Base-by-base conservation (phyloP, 495 filamentous ascomycete genomes). In the Podospora pseudopauciseta region DNA sequence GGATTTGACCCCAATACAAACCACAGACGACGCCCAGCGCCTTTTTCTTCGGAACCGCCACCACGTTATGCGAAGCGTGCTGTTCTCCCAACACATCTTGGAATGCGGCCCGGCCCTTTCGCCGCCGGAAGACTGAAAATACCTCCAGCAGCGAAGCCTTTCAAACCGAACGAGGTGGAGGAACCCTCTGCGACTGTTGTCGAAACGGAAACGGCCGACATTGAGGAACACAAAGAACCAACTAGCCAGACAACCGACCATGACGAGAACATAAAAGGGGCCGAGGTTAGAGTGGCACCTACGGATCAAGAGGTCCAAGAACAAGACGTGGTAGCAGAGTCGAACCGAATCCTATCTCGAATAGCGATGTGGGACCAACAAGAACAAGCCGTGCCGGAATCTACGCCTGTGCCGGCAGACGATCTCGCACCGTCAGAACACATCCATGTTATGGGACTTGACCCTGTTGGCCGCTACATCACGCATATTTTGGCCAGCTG, bases 361-460 rank as follows among this genome's bases (percentile, higher is more conserved):
- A 16, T 49, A 26, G 32, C 30, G 7, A 28, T 71, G 66, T 69
- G 63, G 70, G 60, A 71, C 27, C 60, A 56, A 4, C 55, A 57
- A 34, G 66, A 62, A 60, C 55, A 56, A 28, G 32, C 55, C 11
- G 56, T 5, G 28, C 23, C 27, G 26, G 28, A 28, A 28, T 30
- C 3, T 20, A 54, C 27, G 39, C 39, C 58, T 23, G 30, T 23
- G 18, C 60, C 16, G 6, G 54, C 34, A 15, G 65, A 7, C 23
- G 30, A 63, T 26, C 61, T 67, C 2, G 18, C 26, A 15, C 65
- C 70, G 3, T 75, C 79, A 1, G 76, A 81, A 9, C 74, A 77
- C 55, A 80, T 89, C 3, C 76, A 88, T 67, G 78, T 89, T 19
- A 70, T 89, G 64, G 87, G 87, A 1, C 74, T 79, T 54, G 80